phyloP scores from a whole-genome alignment of 176 grass and related monocot genomes.

The Coix lacrymajobi region DNA sequence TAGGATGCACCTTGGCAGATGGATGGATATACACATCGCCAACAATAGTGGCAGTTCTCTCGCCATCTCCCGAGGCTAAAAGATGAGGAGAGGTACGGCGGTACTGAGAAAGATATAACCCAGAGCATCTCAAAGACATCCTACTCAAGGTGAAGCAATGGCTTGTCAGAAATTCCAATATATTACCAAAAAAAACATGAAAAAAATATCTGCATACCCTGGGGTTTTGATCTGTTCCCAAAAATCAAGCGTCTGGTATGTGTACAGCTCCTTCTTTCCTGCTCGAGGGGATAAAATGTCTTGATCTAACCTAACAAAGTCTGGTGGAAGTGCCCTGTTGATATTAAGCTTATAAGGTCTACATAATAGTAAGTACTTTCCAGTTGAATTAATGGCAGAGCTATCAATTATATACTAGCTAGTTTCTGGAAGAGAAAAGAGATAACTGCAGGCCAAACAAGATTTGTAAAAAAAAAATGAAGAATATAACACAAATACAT shows the following conservation, averaged over 20 bases:
- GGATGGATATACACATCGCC: slow-evolving; percentile 98
- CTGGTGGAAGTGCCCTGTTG: slow-evolving; percentile 78
- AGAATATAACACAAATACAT: slow-evolving; percentile 21
- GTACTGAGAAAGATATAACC: slow-evolving; percentile 84
- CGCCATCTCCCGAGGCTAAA: slow-evolving; percentile 79
- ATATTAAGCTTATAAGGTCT: slow-evolving; percentile 32
- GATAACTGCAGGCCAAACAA: background rate
- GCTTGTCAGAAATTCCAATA: slow-evolving; percentile 14
- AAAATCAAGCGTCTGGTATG: slow-evolving; percentile 88
- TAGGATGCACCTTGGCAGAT: slow-evolving; percentile 95
- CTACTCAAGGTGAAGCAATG: slow-evolving; percentile 30
- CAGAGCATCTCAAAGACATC: slow-evolving; percentile 98
- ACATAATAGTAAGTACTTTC: background rate
- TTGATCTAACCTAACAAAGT: slow-evolving; percentile 99
- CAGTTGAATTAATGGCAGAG: background rate
- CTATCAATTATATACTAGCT: background rate
- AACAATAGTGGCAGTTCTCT: slow-evolving; percentile 59
- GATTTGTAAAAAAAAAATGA: background rate
- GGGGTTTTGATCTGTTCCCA: slow-evolving; percentile 99
- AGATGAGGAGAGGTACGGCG: slow-evolving; percentile 68
- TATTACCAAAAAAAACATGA: background rate
- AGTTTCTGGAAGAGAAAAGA: background rate
- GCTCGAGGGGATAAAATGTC: slow-evolving; percentile 97
- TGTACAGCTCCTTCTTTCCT: slow-evolving; percentile 96
- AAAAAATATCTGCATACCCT: slow-evolving; percentile 53